Evolutionary conservation across 2,329 filamentous ascomycete species (phyloP).

Genomic region (Ciborinia camelliae): DNA sequence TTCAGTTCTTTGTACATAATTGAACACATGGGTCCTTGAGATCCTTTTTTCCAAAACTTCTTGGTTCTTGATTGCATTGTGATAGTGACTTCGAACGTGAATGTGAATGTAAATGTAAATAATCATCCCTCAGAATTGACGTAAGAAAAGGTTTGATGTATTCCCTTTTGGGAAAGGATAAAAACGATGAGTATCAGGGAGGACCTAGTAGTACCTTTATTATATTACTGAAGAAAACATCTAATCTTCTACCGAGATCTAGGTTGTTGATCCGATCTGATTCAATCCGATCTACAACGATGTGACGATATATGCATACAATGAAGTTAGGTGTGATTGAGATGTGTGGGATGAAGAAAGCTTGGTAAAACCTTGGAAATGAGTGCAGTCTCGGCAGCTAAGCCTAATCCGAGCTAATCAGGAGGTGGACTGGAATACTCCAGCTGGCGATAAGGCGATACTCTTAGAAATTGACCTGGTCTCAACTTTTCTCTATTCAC

Average conservation of each 20-base stretch:
- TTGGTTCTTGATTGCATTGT: neutral
- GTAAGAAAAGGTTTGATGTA: neutral
- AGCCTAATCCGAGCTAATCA: slow-evolving; percentile 6
- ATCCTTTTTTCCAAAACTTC: slow-evolving; percentile 6
- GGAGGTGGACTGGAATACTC: neutral
- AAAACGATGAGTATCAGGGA: neutral
- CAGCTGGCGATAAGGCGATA: slow-evolving; percentile 5
- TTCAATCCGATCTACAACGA: slow-evolving; percentile 1
- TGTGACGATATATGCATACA: slow-evolving; percentile 1
- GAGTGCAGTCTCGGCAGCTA: neutral
- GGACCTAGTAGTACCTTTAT: too few species aligned
- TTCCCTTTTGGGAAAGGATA: neutral
- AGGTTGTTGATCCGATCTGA: neutral
- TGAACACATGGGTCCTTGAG: slow-evolving; percentile 1
- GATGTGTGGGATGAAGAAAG: neutral
- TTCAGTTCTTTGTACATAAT: slow-evolving; percentile 20
- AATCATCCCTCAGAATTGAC: neutral
- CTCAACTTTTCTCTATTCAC: slow-evolving; percentile 9
- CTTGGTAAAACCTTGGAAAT: slow-evolving; percentile 8
- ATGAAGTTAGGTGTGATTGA: slow-evolving; percentile 7
- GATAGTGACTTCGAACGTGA: neutral
- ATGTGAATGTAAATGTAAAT: neutral
- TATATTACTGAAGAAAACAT: neutral
- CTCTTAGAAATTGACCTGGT: neutral
- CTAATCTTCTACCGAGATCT: neutral